Percentiles rank a stretch among this genome's conserved stretches.
These are phyloP conservation scores for Lolium multiflorum DNA, from an alignment of 176 grass and related monocot genomes.

Conservation along the genomic window DNA sequence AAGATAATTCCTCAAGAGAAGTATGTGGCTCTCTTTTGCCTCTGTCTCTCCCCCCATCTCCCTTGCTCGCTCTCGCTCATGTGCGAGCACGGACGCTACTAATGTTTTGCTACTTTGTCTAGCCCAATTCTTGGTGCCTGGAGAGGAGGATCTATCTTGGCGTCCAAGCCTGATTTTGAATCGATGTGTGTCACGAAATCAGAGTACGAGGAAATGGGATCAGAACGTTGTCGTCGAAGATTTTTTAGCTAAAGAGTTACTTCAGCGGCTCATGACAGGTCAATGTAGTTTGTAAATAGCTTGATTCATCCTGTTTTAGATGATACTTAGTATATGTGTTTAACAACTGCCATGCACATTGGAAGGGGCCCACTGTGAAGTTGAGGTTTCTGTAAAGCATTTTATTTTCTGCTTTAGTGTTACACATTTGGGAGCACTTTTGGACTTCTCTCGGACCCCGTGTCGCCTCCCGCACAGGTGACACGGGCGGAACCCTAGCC, in stretches of 20 bases:
- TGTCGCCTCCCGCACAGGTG: too few relatives aligned
- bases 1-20: slow-evolving; percentile 87
- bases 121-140: slow-evolving; percentile 87
- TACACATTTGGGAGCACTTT: too few relatives aligned
- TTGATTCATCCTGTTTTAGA: not conserved
- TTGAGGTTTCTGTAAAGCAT: too few relatives aligned
- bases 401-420: too few relatives aligned
- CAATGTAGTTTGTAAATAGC: slow-evolving; percentile 11
- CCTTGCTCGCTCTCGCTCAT: not conserved
- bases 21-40: slow-evolving; percentile 33
- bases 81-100: too few relatives aligned
- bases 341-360: too few relatives aligned
- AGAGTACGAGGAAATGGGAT: slow-evolving; percentile 96
- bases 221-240: slow-evolving; percentile 69
- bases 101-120: not conserved
- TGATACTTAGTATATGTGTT: too few relatives aligned
- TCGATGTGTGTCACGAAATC: slow-evolving; percentile 82
- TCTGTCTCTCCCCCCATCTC: not conserved
- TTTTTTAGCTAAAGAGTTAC: slow-evolving; percentile 70
- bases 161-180: slow-evolving; percentile 77
- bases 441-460: too few relatives aligned
- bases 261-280: not conserved
- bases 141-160: slow-evolving; percentile 89
- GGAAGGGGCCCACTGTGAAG: too few relatives aligned
- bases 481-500: too few relatives aligned